phyloP scores from a whole-genome alignment of 768 basidiomycete species.

The Boletus subparvulus region DNA sequence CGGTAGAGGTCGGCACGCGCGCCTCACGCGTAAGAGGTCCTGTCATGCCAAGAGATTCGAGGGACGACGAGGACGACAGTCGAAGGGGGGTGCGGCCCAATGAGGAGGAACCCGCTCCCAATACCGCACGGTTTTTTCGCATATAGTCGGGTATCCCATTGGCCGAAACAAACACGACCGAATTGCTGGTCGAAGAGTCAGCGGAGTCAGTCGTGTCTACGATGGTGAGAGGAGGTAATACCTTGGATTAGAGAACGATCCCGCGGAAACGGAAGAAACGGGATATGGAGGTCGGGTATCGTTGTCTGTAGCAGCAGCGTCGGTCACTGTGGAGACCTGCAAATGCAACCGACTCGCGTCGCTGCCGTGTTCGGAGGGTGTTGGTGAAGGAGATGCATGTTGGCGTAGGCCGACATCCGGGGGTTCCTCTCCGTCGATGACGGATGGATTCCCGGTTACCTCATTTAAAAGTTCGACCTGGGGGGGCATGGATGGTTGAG shows the following conservation, averaged over 20 bases:
- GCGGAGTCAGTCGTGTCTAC: neutral
- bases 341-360: neutral
- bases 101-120: slow-evolving; percentile 26
- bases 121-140: slow-evolving; percentile 30
- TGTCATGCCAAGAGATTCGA: slow-evolving; percentile 17
- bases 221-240: neutral
- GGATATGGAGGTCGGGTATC: slow-evolving; percentile 13
- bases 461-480: neutral
- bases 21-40: neutral
- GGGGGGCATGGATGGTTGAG: neutral
- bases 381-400: slow-evolving; percentile 20
- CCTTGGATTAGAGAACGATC: slow-evolving; percentile 19
- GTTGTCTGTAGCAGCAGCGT: neutral
- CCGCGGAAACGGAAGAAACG: slow-evolving; percentile 9
- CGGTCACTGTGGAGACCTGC: neutral
- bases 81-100: slow-evolving; percentile 17
- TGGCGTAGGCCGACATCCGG: neutral
- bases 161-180: slow-evolving; percentile 31
- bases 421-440: neutral
- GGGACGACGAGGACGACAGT: slow-evolving; percentile 27
- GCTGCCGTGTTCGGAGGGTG: slow-evolving; percentile 32
- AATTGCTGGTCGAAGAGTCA: slow-evolving; percentile 17
- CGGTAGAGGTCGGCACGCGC: neutral
- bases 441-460: neutral
- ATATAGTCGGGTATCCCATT: slow-evolving; percentile 32